These are phyloP conservation scores for Magnusiomyces sp. DNA, from an alignment of 1,139 yeast species.

Conservation along the genomic window DNA sequence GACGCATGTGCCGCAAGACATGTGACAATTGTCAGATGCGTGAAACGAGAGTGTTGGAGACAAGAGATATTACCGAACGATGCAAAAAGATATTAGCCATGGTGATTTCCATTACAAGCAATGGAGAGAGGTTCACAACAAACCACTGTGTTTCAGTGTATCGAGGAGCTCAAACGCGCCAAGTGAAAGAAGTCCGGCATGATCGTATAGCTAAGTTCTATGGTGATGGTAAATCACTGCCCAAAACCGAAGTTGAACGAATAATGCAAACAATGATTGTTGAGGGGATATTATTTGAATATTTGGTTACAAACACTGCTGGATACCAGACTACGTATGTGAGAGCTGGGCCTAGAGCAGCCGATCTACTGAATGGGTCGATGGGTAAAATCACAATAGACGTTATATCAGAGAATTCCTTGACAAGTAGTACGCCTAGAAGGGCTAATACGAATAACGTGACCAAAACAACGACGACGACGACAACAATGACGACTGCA, in stretches of 20 bases:
- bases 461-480: background rate
- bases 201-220: constrained; percentile 56
- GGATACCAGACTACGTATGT: constrained; percentile 80
- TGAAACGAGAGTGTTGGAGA: constrained; percentile 38
- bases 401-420: constrained; percentile 27
- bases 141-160: constrained; percentile 77
- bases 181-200: constrained; percentile 40
- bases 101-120: constrained; percentile 45
- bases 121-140: constrained; percentile 53
- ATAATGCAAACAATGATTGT: constrained; percentile 70
- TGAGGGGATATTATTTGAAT: constrained; percentile 62
- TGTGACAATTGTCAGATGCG: constrained; percentile 80
- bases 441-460: background rate
- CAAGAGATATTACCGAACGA: constrained; percentile 59
- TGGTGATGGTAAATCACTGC: constrained; percentile 59
- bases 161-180: constrained; percentile 61
- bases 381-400: constrained; percentile 39
- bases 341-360: constrained; percentile 48
- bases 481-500: background rate
- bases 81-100: constrained; percentile 54
- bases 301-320: constrained; percentile 49
- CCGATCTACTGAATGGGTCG: constrained; percentile 38
- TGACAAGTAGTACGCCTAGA: background rate
- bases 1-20: constrained; percentile 53
- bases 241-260: constrained; percentile 66